phyloP scores from a whole-genome alignment of 306 rosid genomes.

The Malus asiatica region DNA sequence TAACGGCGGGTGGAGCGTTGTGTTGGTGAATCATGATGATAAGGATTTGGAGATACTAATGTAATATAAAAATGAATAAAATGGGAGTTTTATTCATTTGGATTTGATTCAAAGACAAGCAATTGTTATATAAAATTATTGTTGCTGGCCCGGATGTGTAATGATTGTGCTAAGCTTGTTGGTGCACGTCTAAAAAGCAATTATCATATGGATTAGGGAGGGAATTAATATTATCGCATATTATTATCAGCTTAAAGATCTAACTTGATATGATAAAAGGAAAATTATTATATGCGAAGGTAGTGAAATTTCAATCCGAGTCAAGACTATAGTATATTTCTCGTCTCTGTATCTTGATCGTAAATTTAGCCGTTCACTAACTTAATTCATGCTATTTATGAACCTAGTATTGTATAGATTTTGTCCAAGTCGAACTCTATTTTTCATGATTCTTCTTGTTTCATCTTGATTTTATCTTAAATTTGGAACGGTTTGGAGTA shows the following conservation, averaged over 20 bases:
- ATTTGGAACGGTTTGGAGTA: not conserved
- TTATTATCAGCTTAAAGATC: not conserved
- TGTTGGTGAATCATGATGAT: not conserved
- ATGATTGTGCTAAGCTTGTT: conserved; percentile 12
- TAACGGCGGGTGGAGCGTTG: not conserved
- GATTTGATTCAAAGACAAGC: conserved; percentile 10
- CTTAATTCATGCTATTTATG: not conserved
- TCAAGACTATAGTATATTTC: too few relatives aligned
- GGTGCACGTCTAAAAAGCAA: conserved; percentile 14
- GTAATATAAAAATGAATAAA: not conserved
- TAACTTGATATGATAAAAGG: not conserved
- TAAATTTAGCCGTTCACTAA: too few relatives aligned
- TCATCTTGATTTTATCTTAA: not conserved
- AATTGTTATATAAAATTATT: not conserved
- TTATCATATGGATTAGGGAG: not conserved
- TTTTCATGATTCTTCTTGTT: too few relatives aligned
- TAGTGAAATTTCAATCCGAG: too few relatives aligned
- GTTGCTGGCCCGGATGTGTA: not conserved
- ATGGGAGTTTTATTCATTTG: not conserved
- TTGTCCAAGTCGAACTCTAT: not conserved
- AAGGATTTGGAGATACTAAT: not conserved
- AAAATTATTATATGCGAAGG: too few relatives aligned
- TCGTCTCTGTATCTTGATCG: too few relatives aligned
- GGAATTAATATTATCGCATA: not conserved
- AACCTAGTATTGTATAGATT: not conserved